Percentiles rank a stretch among this genome's conserved stretches.
phyloP scores from a whole-genome alignment of 2,329 filamentous ascomycete genomes.

The Proliferodiscus dingleyae region DNA sequence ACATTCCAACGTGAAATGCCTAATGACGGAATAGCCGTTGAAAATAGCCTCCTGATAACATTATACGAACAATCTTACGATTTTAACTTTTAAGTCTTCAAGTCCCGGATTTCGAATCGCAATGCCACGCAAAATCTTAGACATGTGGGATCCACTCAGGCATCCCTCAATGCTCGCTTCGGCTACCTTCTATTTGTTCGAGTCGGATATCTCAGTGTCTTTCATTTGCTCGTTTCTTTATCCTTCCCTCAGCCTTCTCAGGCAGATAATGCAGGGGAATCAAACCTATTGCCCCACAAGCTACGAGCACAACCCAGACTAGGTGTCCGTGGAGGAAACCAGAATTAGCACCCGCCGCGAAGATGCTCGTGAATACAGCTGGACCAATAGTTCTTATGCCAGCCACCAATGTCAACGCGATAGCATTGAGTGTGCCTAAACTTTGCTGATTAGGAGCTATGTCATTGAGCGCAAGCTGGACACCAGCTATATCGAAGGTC shows the following conservation, averaged over 20 bases:
- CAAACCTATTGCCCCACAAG: slow-evolving; percentile 31
- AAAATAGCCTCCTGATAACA: too few species aligned
- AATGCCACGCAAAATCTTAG: too few species aligned
- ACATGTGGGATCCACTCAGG: too few species aligned
- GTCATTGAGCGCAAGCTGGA: slow-evolving; percentile 72
- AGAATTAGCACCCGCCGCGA: slow-evolving; percentile 58
- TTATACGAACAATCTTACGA: too few species aligned
- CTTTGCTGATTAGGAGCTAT: slow-evolving; percentile 59
- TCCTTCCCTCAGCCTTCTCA: slow-evolving; percentile 26
- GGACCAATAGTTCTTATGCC: slow-evolving; percentile 63
- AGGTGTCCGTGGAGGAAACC: slow-evolving; percentile 61
- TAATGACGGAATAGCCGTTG: too few species aligned
- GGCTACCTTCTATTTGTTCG: background rate
- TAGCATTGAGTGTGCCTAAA: slow-evolving; percentile 67
- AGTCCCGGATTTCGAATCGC: too few species aligned
- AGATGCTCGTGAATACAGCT: slow-evolving; percentile 61
- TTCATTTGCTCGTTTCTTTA: slow-evolving; percentile 7
- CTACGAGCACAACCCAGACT: slow-evolving; percentile 55
- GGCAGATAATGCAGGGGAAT: slow-evolving; percentile 33
- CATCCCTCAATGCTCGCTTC: background rate
- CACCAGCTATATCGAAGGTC: slow-evolving; percentile 59
- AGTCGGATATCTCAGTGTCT: background rate
- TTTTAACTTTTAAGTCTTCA: too few species aligned
- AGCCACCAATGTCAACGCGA: slow-evolving; percentile 58
- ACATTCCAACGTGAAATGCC: too few species aligned